These are phyloP conservation scores for Chytriomyces confervae DNA, from an alignment of 192 early-diverging fungal genomes.

Conservation along the genomic window DNA sequence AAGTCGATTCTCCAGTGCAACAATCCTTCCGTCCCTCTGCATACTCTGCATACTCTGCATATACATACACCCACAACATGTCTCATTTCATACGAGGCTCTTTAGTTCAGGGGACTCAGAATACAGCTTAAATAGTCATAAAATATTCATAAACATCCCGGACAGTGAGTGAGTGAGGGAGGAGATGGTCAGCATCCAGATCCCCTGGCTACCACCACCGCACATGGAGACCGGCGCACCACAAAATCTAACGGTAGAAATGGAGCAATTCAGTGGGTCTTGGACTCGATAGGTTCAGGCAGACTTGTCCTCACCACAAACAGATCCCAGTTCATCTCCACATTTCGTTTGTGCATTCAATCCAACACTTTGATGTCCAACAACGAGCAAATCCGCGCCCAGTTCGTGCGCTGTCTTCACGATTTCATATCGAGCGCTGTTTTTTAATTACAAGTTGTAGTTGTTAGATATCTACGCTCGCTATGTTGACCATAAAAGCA, in stretches of 20 bases:
- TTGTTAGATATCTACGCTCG: not conserved
- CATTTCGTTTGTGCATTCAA: not conserved
- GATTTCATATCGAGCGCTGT: slow-evolving; percentile 6
- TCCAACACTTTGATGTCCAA: slow-evolving; percentile 1
- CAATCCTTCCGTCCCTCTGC: no score
- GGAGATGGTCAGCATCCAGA: no score
- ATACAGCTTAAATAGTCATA: no score
- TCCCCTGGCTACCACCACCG: not conserved
- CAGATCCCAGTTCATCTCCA: not conserved
- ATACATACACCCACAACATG: no score
- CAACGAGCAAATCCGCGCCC: slow-evolving; percentile 5
- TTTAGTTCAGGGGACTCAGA: no score
- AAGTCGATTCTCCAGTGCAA: no score
- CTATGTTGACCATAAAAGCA: not conserved
- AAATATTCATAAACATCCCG: no score
- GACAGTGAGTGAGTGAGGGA: no score
- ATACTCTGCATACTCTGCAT: no score
- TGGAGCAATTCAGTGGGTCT: not conserved
- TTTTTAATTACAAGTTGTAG: not conserved
- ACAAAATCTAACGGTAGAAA: not conserved
- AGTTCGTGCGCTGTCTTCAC: not conserved
- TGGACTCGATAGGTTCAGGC: not conserved
- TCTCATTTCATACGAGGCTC: no score
- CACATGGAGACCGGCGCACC: not conserved
- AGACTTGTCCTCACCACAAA: not conserved